Percentiles rank a stretch among this genome's conserved stretches.
These are phyloP conservation scores for Fusarium sp. DNA, from an alignment of 2,329 filamentous ascomycete genomes.

Conservation along the genomic window DNA sequence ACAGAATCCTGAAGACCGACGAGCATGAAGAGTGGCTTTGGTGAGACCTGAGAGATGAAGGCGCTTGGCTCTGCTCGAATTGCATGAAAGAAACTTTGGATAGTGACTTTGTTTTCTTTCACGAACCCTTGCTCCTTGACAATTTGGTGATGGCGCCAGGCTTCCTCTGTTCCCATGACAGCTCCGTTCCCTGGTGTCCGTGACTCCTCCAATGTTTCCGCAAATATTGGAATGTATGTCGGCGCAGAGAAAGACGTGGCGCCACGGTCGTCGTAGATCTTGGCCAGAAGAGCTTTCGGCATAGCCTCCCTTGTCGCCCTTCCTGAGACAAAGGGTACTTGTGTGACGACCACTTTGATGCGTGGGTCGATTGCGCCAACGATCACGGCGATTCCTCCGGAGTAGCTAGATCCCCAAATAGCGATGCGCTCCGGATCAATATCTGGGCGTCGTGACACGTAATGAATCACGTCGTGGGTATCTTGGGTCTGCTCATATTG, in stretches of 20 bases:
- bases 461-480: neutral
- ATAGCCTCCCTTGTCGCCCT: neutral
- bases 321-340: neutral
- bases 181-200: no score
- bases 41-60: neutral
- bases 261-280: neutral
- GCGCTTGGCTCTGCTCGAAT: neutral
- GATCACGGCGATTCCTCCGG: neutral
- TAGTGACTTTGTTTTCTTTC: neutral
- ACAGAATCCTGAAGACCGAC: neutral
- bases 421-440: neutral
- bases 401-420: neutral
- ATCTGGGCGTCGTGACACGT: neutral
- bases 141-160: neutral
- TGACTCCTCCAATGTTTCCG: neutral
- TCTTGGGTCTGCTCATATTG: neutral
- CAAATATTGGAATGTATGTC: neutral
- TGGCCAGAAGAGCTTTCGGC: neutral
- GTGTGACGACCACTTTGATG: neutral
- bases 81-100: neutral
- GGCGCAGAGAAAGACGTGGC: neutral
- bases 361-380: neutral
- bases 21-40: neutral
- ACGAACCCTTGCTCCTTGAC: neutral
- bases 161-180: neutral